A percentile compares a stretch with the other conserved stretches of the same genome.
Evolutionary conservation across 208 protist species (phyloP).

Genomic region (Crithidia fasciculata): DNA sequence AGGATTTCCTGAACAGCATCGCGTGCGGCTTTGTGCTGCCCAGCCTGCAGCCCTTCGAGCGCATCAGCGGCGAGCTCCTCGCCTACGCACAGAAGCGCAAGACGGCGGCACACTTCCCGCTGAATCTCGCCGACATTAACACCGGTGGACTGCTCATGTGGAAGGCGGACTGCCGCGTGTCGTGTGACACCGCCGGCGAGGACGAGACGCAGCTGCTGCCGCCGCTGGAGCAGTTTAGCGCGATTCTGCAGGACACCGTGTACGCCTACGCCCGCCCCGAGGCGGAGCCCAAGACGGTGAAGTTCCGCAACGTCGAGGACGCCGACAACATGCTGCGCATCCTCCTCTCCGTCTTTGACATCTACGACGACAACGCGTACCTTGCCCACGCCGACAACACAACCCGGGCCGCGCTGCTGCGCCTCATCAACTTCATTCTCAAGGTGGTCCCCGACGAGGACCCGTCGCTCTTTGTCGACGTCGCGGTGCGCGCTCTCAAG

Average conservation of each 20-base stretch:
- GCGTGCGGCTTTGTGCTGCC: constrained; percentile 45
- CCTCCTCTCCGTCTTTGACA: constrained; percentile 78
- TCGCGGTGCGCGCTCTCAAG: constrained; percentile 74
- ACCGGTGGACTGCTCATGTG: constrained; percentile 76
- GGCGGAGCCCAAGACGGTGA: constrained; percentile 66
- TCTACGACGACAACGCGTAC: constrained; percentile 91
- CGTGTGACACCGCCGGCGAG: constrained; percentile 65
- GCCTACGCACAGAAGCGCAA: constrained; percentile 59
- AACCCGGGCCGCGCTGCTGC: constrained; percentile 71
- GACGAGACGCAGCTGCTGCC: constrained; percentile 62
- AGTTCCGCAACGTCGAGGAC: constrained; percentile 81
- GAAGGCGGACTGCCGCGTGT: constrained; percentile 68
- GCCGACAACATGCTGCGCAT: constrained; percentile 87
- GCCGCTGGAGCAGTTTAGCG: constrained; percentile 77
- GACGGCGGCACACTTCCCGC: constrained; percentile 38
- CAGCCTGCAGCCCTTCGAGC: constrained; percentile 59
- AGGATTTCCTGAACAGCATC: constrained; percentile 72
- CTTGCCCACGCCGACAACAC: constrained; percentile 90
- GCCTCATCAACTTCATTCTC: constrained; percentile 80
- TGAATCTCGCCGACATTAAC: constrained; percentile 61
- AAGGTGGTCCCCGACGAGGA: constrained; percentile 91
- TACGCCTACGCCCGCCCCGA: constrained; percentile 83
- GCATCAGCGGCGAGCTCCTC: constrained; percentile 67
- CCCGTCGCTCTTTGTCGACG: constrained; percentile 86
- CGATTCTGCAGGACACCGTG: constrained; percentile 82